Percentiles rank a stretch among this genome's conserved stretches.
Conservation (phyloP, 176 grass and related monocot species). For the Cenchrus americanus region DNA sequence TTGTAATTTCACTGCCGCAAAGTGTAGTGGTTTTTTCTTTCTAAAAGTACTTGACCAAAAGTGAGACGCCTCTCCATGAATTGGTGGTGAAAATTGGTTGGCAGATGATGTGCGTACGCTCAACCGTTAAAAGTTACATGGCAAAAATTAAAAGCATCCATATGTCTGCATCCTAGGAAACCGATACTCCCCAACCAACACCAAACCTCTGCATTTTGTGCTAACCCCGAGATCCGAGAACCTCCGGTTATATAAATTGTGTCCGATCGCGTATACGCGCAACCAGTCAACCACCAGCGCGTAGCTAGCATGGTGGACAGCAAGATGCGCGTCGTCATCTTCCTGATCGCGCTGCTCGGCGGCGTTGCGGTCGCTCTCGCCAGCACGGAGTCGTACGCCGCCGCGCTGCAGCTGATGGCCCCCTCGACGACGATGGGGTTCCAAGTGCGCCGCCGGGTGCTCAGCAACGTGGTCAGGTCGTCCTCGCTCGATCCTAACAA, state of each 20-base stretch:
- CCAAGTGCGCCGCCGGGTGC: conserved; percentile 47
- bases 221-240: background rate
- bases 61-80: conserved; percentile 1
- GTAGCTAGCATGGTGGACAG: conserved; percentile 4
- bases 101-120: background rate
- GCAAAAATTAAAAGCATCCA: background rate
- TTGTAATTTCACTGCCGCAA: too few species aligned
- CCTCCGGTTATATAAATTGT: background rate
- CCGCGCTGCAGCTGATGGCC: conserved; percentile 12
- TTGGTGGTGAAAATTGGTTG: conserved; percentile 33
- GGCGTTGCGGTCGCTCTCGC: background rate
- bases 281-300: background rate
- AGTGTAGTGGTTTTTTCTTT: background rate
- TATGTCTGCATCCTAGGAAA: background rate
- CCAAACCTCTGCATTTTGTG: background rate
- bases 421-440: background rate
- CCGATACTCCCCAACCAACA: background rate
- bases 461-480: background rate
- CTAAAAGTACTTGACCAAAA: background rate
- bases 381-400: background rate
- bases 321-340: background rate
- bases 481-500: background rate
- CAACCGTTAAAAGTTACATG: conserved; percentile 3
- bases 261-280: too few species aligned
- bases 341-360: conserved; percentile 2